Evolutionary conservation across 129 eudicot species (phyloP).

Genomic region (Heracleum sosnowskyi): DNA sequence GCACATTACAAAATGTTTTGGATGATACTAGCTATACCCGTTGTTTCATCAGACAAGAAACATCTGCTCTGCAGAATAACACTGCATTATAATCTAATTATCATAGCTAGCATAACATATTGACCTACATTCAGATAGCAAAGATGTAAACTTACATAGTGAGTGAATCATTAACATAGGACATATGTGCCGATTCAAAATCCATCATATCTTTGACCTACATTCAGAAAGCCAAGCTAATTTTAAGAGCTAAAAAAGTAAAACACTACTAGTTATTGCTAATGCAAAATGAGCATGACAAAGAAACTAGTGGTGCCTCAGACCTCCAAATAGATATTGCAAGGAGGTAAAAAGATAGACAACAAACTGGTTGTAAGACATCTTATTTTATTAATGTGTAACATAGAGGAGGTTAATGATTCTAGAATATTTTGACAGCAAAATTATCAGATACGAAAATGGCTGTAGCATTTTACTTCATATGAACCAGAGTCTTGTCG

Average conservation of each 20-base stretch:
- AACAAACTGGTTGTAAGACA: background rate
- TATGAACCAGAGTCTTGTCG: background rate
- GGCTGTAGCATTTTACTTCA: background rate
- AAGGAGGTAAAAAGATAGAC: background rate
- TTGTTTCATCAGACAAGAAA: constrained; percentile 63
- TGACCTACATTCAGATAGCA: background rate
- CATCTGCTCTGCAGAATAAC: constrained; percentile 64
- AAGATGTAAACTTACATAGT: constrained; percentile 46
- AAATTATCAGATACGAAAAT: background rate
- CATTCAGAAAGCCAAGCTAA: constrained; percentile 2
- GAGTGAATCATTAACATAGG: constrained; percentile 66
- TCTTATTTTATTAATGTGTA: background rate
- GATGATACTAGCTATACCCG: constrained; percentile 42
- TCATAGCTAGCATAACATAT: background rate
- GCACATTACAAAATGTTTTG: constrained; percentile 87
- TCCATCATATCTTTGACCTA: constrained; percentile 95
- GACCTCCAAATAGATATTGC: background rate
- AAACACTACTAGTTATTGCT: background rate
- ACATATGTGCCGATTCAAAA: constrained; percentile 81
- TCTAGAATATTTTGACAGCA: background rate
- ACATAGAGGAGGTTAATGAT: background rate
- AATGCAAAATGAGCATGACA: background rate
- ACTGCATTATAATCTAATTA: constrained; percentile 2
- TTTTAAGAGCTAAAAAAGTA: background rate
- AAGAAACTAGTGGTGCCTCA: background rate